These are phyloP conservation scores for Eucalyptus albens DNA, from an alignment of 345 rosid genomes.

Conservation along the genomic window DNA sequence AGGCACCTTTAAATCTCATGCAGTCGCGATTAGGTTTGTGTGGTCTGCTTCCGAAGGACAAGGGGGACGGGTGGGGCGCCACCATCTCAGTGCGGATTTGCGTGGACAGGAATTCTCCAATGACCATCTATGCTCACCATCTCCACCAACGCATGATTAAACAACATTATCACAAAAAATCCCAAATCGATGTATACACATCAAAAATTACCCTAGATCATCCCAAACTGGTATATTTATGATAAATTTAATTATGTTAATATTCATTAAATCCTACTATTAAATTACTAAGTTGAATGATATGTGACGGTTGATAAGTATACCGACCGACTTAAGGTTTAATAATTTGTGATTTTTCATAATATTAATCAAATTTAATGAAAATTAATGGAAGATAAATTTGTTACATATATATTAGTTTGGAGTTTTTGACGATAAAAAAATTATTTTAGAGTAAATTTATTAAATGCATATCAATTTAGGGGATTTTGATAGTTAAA, in stretches of 20 bases:
- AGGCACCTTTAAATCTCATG: neutral
- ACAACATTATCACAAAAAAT: neutral
- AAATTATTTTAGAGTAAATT: no score
- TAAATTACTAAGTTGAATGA: rapidly evolving
- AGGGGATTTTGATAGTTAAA: no score
- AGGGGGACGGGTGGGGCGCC: neutral
- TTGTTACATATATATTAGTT: rapidly evolving
- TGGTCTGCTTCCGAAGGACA: neutral
- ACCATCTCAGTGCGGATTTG: neutral
- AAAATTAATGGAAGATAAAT: rapidly evolving
- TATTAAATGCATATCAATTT: no score
- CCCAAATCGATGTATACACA: rapidly evolving
- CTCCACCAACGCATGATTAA: neutral
- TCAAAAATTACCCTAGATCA: rapidly evolving
- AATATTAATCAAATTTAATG: no score
- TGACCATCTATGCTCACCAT: neutral
- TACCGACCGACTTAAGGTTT: rapidly evolving
- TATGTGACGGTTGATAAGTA: rapidly evolving
- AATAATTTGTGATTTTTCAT: no score
- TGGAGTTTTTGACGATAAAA: rapidly evolving
- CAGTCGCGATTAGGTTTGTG: neutral
- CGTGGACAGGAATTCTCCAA: neutral
- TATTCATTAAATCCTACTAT: rapidly evolving
- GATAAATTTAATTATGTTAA: no score
- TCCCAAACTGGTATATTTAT: rapidly evolving